A percentile compares a stretch with the other conserved stretches of the same genome.
These are phyloP conservation scores for Furcasterigmium furcatum DNA, from an alignment of 2,329 filamentous ascomycete species.

Conservation along the genomic window DNA sequence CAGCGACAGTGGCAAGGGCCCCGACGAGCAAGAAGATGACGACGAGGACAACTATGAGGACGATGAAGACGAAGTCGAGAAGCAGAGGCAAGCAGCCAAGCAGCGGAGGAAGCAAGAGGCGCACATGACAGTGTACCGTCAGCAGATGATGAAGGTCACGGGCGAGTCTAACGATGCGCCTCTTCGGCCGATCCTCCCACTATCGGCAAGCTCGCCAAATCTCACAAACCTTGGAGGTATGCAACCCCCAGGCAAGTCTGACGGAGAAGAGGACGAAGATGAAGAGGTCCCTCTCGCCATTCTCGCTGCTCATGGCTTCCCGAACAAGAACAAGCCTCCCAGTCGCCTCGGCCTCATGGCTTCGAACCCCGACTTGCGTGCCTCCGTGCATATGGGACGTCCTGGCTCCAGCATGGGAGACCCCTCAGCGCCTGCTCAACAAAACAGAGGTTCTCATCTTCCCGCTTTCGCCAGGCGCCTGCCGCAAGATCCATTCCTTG, in stretches of 20 bases:
- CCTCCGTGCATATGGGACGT: slow-evolving; percentile 46
- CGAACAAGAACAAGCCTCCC: slow-evolving; percentile 72
- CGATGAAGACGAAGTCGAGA: slow-evolving; percentile 77
- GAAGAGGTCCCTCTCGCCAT: slow-evolving; percentile 87
- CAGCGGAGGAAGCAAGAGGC: slow-evolving; percentile 87
- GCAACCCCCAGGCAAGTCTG: slow-evolving; percentile 31
- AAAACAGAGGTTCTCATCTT: slow-evolving; percentile 46
- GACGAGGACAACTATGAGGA: slow-evolving; percentile 66
- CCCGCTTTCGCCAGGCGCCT: slow-evolving; percentile 81
- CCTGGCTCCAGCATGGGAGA: slow-evolving; percentile 58
- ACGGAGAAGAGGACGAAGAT: slow-evolving; percentile 77
- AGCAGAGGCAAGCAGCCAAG: slow-evolving; percentile 67
- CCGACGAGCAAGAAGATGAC: slow-evolving; percentile 60
- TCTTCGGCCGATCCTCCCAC: slow-evolving; percentile 50
- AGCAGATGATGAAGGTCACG: slow-evolving; percentile 96
- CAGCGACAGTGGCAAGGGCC: slow-evolving; percentile 30
- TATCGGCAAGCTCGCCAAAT: slow-evolving; percentile 62
- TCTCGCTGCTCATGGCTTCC: slow-evolving; percentile 84
- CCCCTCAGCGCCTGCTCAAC: slow-evolving; percentile 19
- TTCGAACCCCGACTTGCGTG: slow-evolving; percentile 70
- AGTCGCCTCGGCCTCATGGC: slow-evolving; percentile 60
- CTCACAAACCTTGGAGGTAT: slow-evolving; percentile 32
- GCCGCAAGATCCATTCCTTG: slow-evolving; percentile 81
- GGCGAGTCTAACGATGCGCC: slow-evolving; percentile 60
- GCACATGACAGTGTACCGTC: slow-evolving; percentile 83